These are phyloP conservation scores for Colletotrichum lindemuthianum DNA, from an alignment of 2,329 filamentous ascomycete species.

Conservation along the genomic window DNA sequence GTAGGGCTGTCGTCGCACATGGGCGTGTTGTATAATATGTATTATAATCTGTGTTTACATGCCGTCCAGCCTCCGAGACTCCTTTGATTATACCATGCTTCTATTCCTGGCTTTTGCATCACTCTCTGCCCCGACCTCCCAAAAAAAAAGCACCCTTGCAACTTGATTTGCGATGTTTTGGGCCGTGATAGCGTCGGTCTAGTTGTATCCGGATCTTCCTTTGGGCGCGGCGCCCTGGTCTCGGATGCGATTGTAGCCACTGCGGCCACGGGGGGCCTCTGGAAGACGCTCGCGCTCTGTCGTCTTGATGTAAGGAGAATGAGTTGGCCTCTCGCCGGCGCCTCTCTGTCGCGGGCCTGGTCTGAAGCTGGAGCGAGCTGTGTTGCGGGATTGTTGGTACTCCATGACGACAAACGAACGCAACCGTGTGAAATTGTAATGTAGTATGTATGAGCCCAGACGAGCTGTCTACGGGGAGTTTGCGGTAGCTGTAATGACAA, in stretches of 20 bases:
- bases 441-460: no score
- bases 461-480: no score
- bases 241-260: slow-evolving; percentile 27
- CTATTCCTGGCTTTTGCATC: no score
- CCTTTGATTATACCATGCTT: neutral
- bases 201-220: slow-evolving; percentile 31
- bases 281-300: neutral
- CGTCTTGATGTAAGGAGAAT: slow-evolving; percentile 11
- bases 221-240: slow-evolving; percentile 13
- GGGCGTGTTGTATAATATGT: no score
- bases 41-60: no score
- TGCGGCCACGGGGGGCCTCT: slow-evolving; percentile 21
- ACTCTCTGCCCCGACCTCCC: no score
- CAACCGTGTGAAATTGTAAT: no score
- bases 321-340: neutral
- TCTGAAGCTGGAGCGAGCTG: neutral
- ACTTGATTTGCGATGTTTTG: neutral
- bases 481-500: no score
- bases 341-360: neutral
- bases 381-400: neutral
- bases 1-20: no score
- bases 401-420: slow-evolving; percentile 8
- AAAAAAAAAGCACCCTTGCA: neutral
- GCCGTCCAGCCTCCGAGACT: no score
- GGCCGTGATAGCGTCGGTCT: neutral